Base-by-base conservation (phyloP, 1,284 basidiomycete genomes). In the Malassezia restricta region DNA sequence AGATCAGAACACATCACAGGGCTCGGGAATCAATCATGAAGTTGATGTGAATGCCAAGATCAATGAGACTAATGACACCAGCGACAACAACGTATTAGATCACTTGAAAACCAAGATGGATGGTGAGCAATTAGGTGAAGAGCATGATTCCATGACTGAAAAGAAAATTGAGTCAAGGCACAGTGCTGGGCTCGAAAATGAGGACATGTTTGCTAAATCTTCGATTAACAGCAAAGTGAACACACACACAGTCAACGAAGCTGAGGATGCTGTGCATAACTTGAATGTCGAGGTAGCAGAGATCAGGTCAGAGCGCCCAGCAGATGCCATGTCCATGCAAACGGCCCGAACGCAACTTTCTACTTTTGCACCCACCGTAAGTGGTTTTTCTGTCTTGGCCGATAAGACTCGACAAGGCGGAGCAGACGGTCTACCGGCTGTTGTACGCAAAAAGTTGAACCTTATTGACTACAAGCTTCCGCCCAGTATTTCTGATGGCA, bases 331-430 rank as follows among this genome's bases (percentile, higher is more conserved):
- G 57, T 60, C 39, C 50, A 52, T 15, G 45, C 35, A 1, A 55
- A 58, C 8, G 41, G 51, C 7, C 54, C 54, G 0, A 51, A 59
- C 31, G n/a, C 47, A 12, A 4, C 28, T 40, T n/a, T 48, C 46
- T 15, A 31, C 37, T 7, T 41, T 27, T 48, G 46, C 46, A 15
- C 38, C 46, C 0, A 29, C 38, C n/a, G 29, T 48, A 17, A 47
- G 44, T 47, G 44, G 32, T 1, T 39, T 38, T 28, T 47, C 44
- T 8, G 44, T 47, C 17, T 24, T 47, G 33, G 44, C 44, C 27
- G 44, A 47, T 8, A 29, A 29, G 27, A 1, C 35, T 27, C 20
- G 32, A 14, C 33, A 28, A 4, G 44, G 44, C 17, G 32, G 27
- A 14, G 3, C 20, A 5, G 31, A 43, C 29, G 28, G 8, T 12